Evolutionary conservation across 345 rosid species (phyloP).

Genomic region (Hibiscus syriacus): DNA sequence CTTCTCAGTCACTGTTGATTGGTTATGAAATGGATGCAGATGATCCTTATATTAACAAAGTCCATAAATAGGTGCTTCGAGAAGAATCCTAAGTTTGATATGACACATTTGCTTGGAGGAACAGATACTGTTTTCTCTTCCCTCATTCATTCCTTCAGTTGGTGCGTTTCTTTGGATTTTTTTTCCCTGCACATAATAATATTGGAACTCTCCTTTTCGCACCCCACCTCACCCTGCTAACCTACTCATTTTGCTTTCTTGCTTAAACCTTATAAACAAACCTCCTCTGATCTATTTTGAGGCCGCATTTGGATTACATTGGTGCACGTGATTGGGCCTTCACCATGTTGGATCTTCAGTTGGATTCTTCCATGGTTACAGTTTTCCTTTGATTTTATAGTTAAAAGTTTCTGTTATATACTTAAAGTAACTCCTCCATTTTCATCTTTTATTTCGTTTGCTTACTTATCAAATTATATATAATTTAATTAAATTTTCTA

Average conservation of each 20-base stretch:
- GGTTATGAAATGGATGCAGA: slow-evolving; percentile 49
- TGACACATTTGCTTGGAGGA: slow-evolving; percentile 97
- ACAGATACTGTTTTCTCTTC: slow-evolving; percentile 95
- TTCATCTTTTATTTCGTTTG: background rate
- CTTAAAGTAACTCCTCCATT: background rate
- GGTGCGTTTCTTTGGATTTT: slow-evolving; percentile 52
- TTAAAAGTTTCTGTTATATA: background rate
- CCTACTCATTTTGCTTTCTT: background rate
- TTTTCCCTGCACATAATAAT: background rate
- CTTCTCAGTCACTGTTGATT: slow-evolving; percentile 10
- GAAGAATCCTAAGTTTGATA: slow-evolving; percentile 94
- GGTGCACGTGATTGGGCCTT: background rate
- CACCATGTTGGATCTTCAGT: background rate
- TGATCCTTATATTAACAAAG: slow-evolving; percentile 91
- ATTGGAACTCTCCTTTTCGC: background rate
- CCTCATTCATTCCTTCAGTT: slow-evolving; percentile 85
- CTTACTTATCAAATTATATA: background rate
- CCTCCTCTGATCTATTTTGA: background rate
- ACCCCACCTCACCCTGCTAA: background rate
- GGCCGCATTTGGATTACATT: background rate
- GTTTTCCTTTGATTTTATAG: background rate
- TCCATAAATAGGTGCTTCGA: slow-evolving; percentile 90
- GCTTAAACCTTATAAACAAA: background rate
- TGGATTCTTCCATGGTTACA: background rate
- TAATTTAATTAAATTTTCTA: background rate